A percentile compares a stretch with the other conserved stretches of the same genome.
These are phyloP conservation scores for Phellinidium pouzarii DNA, from an alignment of 1,284 basidiomycete species.

Conservation along the genomic window DNA sequence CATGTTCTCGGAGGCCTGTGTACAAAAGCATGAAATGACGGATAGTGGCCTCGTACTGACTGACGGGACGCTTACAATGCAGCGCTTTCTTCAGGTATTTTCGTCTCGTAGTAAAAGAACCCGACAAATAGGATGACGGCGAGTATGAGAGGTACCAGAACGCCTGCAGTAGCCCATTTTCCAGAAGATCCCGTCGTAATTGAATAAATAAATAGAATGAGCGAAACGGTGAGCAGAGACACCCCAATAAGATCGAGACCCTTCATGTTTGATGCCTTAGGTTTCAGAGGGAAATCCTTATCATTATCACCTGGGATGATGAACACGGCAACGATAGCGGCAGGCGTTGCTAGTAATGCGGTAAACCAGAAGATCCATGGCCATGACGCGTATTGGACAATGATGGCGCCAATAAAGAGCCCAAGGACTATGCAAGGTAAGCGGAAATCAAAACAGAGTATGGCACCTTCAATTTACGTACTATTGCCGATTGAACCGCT, in stretches of 20 bases:
- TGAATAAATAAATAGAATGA: slow-evolving; percentile 23
- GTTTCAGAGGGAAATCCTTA: slow-evolving; percentile 3
- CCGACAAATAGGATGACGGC: slow-evolving; percentile 17
- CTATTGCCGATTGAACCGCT: slow-evolving; percentile 40
- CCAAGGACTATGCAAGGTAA: slow-evolving; percentile 18
- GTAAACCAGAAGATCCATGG: slow-evolving; percentile 34
- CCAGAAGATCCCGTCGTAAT: slow-evolving; percentile 21
- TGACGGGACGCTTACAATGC: slow-evolving; percentile 13
- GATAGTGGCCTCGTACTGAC: neutral
- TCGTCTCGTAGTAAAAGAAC: slow-evolving; percentile 22
- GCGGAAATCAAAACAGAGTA: neutral
- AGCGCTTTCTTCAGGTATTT: slow-evolving; percentile 19
- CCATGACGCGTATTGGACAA: slow-evolving; percentile 31
- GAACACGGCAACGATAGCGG: slow-evolving; percentile 30
- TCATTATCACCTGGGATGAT: slow-evolving; percentile 23
- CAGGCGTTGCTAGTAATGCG: slow-evolving; percentile 28
- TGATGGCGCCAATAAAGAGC: slow-evolving; percentile 37
- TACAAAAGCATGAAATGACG: neutral
- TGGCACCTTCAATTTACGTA: slow-evolving; percentile 21
- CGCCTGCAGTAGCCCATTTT: slow-evolving; percentile 21
- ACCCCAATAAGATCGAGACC: slow-evolving; percentile 12
- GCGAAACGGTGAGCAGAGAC: slow-evolving; percentile 7
- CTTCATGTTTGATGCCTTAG: slow-evolving; percentile 1
- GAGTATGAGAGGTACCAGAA: slow-evolving; percentile 21
- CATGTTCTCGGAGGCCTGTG: slow-evolving; percentile 34